These are phyloP conservation scores for Cryptosporidium ryanae DNA, from an alignment of 169 alveolate species.

Conservation along the genomic window DNA sequence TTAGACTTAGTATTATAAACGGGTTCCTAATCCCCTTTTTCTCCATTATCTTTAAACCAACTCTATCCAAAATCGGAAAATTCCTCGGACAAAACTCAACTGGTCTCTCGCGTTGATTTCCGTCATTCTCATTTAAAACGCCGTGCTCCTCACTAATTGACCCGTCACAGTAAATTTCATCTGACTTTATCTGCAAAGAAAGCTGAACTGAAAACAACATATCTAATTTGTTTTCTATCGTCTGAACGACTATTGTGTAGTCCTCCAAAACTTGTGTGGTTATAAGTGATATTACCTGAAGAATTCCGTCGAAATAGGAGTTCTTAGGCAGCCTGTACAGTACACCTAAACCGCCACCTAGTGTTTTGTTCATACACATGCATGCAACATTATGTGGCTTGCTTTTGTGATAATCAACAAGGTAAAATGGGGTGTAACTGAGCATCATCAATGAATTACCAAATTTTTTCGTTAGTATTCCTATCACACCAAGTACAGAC, in stretches of 20 bases:
- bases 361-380: constrained; percentile 45
- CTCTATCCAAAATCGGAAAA: constrained; percentile 10
- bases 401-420: constrained; percentile 8
- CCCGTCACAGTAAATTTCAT: constrained; percentile 36
- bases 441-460: constrained; percentile 37
- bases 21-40: constrained; percentile 47
- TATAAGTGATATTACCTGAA: constrained; percentile 56
- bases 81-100: constrained; percentile 22
- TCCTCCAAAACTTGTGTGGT: constrained; percentile 68
- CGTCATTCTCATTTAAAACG: background rate
- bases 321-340: constrained; percentile 47
- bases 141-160: background rate
- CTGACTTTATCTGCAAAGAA: constrained; percentile 21
- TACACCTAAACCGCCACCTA: constrained; percentile 70
- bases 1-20: constrained; percentile 49
- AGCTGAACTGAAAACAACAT: constrained; percentile 49
- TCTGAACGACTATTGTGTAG: constrained; percentile 23
- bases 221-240: constrained; percentile 54
- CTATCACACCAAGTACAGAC: constrained; percentile 59
- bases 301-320: constrained; percentile 66
- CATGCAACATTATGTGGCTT: constrained; percentile 25
- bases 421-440: constrained; percentile 67
- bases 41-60: background rate
- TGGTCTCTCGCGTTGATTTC: background rate
- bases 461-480: constrained; percentile 37